Evolutionary conservation across 352 stramenopile genomes (phyloP).

Genomic region (Globisporangium acanthophoron): DNA sequence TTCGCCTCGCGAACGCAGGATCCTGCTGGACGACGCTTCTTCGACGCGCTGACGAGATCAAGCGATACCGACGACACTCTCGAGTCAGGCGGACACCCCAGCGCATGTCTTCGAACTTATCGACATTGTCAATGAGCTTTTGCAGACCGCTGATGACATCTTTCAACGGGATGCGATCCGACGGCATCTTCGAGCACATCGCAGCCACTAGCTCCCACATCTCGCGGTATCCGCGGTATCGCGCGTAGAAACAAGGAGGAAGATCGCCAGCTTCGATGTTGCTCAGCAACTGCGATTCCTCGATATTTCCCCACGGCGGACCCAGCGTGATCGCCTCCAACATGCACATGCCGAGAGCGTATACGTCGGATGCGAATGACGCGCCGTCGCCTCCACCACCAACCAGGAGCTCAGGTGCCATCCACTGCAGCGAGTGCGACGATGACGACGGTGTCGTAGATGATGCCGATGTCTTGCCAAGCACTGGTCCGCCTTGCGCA

Average conservation of each 20-base stretch:
- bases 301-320: slow-evolving; percentile 1
- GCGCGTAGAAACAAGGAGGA: too few relatives aligned
- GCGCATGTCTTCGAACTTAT: background rate
- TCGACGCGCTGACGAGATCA: background rate
- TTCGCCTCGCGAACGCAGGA: background rate
- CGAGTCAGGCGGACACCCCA: background rate
- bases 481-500: background rate
- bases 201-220: background rate
- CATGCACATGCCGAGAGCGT: slow-evolving; percentile 14
- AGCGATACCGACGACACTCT: background rate
- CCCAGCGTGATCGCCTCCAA: slow-evolving; percentile 9
- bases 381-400: background rate
- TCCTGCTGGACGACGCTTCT: background rate
- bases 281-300: background rate
- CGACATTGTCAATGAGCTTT: background rate
- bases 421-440: slow-evolving; percentile 5
- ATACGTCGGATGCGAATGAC: slow-evolving; percentile 11
- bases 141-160: background rate
- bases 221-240: too few relatives aligned
- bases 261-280: background rate
- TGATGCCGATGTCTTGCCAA: too few relatives aligned
- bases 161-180: background rate
- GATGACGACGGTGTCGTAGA: background rate
- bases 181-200: background rate
- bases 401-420: slow-evolving; percentile 5